Base-by-base conservation (phyloP, 352 stramenopile species). In the Aphanomyces cochlioides region DNA sequence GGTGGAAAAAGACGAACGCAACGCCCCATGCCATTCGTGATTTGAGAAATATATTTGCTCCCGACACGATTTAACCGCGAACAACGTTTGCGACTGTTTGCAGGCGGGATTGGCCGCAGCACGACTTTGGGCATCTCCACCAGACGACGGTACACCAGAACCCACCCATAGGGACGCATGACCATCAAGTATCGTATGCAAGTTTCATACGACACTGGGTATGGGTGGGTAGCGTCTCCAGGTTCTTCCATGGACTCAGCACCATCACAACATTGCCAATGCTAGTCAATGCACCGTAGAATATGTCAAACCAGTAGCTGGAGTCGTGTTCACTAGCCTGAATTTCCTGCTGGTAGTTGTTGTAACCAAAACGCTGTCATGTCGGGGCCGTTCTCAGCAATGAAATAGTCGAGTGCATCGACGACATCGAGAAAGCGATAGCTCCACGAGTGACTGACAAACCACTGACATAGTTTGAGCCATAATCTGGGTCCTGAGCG, bases 381-480 rank as follows among this genome's bases (percentile, higher is more conserved):
- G 43, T 61, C 54, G 13, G 5, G n/a, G n/a, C n/a, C n/a, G n/a
- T n/a, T n/a, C n/a, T 37, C 28, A 7, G 12, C 54, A 8, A 61
- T 39, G 21, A 61, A 61, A 36, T 13, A 17, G n/a, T 7, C 6
- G 54, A 61, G 54, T 21, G 15, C 36, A 8, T 61, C 21, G n/a
- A 61, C 21, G 28, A 61, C 54, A 36, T 61, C 54, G 15, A 61
- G 28, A 40, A 61, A 61, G n/a, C 38, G 54, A 34, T 61, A 61
- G 15, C 41, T 61, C 54, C 54, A 61, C 21, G 54, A 21, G 21
- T 61, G 54, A 8, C 15, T 39, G 15, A 61, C 54, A 40, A 61
- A 61, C 8, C 21, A 61, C 36, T 21, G 15, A 61, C 54, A 5
- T 13, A 37, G 43, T 15, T 8, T 8, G 8, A 15, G 43, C 43